phyloP scores from a whole-genome alignment of 73 alveolate species.

The Stentor coeruleus region DNA sequence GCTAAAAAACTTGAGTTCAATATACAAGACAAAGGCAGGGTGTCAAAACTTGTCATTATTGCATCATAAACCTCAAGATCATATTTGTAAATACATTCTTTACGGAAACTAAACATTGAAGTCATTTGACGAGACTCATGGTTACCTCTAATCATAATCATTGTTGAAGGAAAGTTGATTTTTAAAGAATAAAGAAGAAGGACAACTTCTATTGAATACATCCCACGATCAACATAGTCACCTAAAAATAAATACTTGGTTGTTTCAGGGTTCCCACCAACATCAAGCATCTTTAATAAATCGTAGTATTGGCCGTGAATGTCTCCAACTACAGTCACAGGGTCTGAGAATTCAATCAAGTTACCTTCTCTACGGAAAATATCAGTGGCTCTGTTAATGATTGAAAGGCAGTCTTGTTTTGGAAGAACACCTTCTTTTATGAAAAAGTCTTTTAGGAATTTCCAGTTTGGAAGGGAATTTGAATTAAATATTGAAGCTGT shows the following conservation, averaged over 20 bases:
- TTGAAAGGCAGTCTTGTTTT: constrained; percentile 40
- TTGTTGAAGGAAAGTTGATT: constrained; percentile 69
- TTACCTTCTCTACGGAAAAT: constrained; percentile 73
- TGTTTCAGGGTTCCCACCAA: constrained; percentile 87
- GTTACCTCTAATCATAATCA: constrained; percentile 70
- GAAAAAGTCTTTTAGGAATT: constrained; percentile 50
- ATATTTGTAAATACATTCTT: constrained; percentile 85
- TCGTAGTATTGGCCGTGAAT: constrained; percentile 92
- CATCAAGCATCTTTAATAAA: constrained; percentile 92
- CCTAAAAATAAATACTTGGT: constrained; percentile 93
- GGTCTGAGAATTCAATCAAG: constrained; percentile 69
- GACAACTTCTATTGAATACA: constrained; percentile 68
- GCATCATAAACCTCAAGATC: constrained; percentile 80
- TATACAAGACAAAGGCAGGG: constrained; percentile 87
- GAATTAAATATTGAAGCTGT: constrained; percentile 32
- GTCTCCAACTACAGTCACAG: constrained; percentile 91
- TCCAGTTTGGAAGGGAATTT: constrained; percentile 61
- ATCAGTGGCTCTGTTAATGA: constrained; percentile 20
- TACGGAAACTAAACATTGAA: constrained; percentile 82
- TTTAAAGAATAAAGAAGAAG: constrained; percentile 78
- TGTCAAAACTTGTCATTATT: constrained; percentile 85
- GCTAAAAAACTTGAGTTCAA: constrained; percentile 80
- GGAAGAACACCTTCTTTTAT: constrained; percentile 55
- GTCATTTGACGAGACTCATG: constrained; percentile 55
- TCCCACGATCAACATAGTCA: constrained; percentile 90